These are phyloP conservation scores for Mycosarcoma maydis DNA, from an alignment of 1,284 basidiomycete genomes.

Conservation along the genomic window DNA sequence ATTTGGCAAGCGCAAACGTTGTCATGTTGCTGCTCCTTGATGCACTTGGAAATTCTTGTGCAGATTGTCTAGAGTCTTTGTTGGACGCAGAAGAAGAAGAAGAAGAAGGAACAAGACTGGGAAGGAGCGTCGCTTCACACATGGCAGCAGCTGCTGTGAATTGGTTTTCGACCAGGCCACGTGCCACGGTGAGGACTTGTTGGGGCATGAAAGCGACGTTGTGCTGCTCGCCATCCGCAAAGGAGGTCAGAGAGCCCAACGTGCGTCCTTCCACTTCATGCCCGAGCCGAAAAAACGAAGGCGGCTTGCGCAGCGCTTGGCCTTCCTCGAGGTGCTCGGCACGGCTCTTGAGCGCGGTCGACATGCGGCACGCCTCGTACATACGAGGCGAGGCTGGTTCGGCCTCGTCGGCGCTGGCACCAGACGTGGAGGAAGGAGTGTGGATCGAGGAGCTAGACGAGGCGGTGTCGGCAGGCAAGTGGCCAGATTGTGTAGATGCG, in stretches of 20 bases:
- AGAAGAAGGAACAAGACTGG: too few species aligned
- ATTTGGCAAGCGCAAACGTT: slow-evolving; percentile 2
- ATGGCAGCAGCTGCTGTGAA: slow-evolving; percentile 14
- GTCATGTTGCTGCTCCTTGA: slow-evolving; percentile 12
- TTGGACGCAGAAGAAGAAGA: neutral
- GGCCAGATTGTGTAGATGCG: slow-evolving; percentile 41
- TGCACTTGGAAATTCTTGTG: too few species aligned
- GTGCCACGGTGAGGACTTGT: slow-evolving; percentile 46
- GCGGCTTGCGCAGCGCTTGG: slow-evolving; percentile 31
- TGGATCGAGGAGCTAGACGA: slow-evolving; percentile 43
- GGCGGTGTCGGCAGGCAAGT: slow-evolving; percentile 33
- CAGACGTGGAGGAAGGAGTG: slow-evolving; percentile 46
- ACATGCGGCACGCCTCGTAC: slow-evolving; percentile 31
- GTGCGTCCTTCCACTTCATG: slow-evolving; percentile 52
- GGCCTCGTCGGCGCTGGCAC: slow-evolving; percentile 45
- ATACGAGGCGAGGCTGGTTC: slow-evolving; percentile 40
- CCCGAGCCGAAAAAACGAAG: slow-evolving; percentile 56
- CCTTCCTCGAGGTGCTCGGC: slow-evolving; percentile 30
- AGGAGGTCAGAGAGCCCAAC: neutral
- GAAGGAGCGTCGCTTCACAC: slow-evolving; percentile 18
- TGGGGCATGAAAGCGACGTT: slow-evolving; percentile 47
- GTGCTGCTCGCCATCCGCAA: slow-evolving; percentile 1
- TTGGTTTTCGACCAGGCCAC: slow-evolving; percentile 46
- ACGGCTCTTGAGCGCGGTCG: slow-evolving; percentile 28
- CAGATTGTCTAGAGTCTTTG: too few species aligned